Conservation (phyloP, 2,329 filamentous ascomycete genomes). For the Ascochyta koolunga region DNA sequence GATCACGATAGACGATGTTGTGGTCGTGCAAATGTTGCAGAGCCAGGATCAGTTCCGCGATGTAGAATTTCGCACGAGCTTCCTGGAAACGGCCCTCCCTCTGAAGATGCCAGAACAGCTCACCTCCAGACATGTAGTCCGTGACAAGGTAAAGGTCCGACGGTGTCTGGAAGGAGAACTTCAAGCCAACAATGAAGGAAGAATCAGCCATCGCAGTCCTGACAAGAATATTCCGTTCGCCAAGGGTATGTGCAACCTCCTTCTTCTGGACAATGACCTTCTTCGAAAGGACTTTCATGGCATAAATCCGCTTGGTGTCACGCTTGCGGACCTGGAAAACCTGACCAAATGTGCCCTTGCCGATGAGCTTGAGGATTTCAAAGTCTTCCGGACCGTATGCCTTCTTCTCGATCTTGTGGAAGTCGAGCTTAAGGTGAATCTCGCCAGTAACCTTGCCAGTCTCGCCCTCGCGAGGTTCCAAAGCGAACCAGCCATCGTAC, state of each 20-base stretch:
- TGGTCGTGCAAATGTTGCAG: constrained; percentile 95
- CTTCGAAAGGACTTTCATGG: constrained; percentile 99
- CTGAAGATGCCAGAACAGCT: constrained; percentile 98
- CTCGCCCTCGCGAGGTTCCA: constrained; percentile 80
- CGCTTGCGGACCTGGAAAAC: constrained; percentile 98
- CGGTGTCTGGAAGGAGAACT: constrained; percentile 98
- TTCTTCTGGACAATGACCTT: constrained; percentile 99
- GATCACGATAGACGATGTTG: constrained; percentile 95
- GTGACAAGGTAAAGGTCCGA: constrained; percentile 98
- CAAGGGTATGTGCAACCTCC: constrained; percentile 95
- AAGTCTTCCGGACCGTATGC: constrained; percentile 96
- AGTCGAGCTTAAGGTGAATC: constrained; percentile 83
- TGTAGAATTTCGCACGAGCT: constrained; percentile 96
- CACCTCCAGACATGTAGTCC: constrained; percentile 98
- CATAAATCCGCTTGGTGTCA: constrained; percentile 94
- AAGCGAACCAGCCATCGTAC: constrained; percentile 82
- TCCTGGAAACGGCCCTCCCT: constrained; percentile 96
- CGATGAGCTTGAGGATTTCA: constrained; percentile 92
- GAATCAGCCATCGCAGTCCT: constrained; percentile 95
- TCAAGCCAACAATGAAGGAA: constrained; percentile 95
- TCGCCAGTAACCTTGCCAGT: constrained; percentile 81
- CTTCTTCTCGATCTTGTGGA: constrained; percentile 82
- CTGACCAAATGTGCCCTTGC: constrained; percentile 97
- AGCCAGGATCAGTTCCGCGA: constrained; percentile 93
- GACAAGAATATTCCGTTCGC: constrained; percentile 95